phyloP scores from a whole-genome alignment of 176 grass and related monocot species.

The Triticum timopheevii region DNA sequence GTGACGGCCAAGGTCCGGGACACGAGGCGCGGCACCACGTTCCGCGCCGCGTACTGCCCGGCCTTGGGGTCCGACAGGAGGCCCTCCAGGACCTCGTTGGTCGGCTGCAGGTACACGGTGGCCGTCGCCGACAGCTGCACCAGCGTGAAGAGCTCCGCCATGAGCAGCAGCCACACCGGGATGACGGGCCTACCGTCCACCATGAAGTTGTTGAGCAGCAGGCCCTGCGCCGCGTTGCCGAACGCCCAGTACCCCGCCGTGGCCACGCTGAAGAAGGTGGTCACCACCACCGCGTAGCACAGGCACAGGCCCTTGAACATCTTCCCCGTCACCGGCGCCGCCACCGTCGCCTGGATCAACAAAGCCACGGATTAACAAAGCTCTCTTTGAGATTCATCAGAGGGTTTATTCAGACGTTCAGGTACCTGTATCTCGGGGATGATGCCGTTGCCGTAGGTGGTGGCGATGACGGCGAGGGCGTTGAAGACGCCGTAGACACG shows the following conservation, averaged over 20 bases:
- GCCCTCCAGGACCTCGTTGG: conserved; percentile 84
- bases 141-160: conserved; percentile 73
- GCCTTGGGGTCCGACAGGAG: conserved; percentile 56
- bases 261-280: conserved; percentile 91
- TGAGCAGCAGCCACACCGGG: conserved; percentile 58
- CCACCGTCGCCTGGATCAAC: conserved; percentile 57
- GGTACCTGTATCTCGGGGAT: conserved; percentile 85
- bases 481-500: conserved; percentile 72
- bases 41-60: conserved; percentile 61
- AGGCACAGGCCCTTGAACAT: conserved; percentile 90
- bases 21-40: conserved; percentile 56
- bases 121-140: conserved; percentile 79
- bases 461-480: conserved; percentile 82
- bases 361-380: too few relatives aligned
- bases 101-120: conserved; percentile 92
- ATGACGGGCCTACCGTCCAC: conserved; percentile 52
- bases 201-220: conserved; percentile 71
- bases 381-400: too few relatives aligned
- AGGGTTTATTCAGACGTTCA: not conserved
- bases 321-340: conserved; percentile 80
- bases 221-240: conserved; percentile 60
- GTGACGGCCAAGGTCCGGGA: conserved; percentile 58
- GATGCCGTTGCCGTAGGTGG: conserved; percentile 87
- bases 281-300: conserved; percentile 70
- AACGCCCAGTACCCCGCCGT: conserved; percentile 96